Evolutionary conservation across 2,329 filamentous ascomycete species (phyloP).

Genomic region (Monosporascus sp.): DNA sequence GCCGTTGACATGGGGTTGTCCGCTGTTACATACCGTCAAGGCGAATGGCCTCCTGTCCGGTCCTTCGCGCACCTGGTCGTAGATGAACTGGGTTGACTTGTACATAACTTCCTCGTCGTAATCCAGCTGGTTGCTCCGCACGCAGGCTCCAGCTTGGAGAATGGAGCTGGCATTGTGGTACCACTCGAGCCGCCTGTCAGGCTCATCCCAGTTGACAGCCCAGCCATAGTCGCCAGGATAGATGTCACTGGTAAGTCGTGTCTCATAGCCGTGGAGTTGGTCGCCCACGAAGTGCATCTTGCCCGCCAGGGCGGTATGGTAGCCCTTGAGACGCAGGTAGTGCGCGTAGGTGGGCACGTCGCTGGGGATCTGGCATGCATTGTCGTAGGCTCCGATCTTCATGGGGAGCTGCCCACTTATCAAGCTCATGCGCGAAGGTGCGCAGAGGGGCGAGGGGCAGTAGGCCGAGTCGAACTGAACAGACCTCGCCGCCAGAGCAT

Average conservation of each 20-base stretch:
- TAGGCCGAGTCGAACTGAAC: slow-evolving; percentile 93
- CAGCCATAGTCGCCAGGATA: slow-evolving; percentile 93
- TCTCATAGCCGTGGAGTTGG: slow-evolving; percentile 90
- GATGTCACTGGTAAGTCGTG: slow-evolving; percentile 88
- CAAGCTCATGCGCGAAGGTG: slow-evolving; percentile 89
- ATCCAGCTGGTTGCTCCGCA: slow-evolving; percentile 90
- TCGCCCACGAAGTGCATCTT: slow-evolving; percentile 99
- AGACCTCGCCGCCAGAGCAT: slow-evolving; percentile 71
- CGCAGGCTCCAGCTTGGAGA: slow-evolving; percentile 79
- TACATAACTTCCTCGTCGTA: slow-evolving; percentile 97
- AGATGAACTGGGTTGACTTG: slow-evolving; percentile 82
- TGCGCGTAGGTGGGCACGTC: slow-evolving; percentile 90
- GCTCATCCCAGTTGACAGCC: slow-evolving; percentile 93
- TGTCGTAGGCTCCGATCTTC: slow-evolving; percentile 89
- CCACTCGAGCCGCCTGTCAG: slow-evolving; percentile 81
- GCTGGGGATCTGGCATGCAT: slow-evolving; percentile 76
- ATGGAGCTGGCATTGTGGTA: slow-evolving; percentile 96
- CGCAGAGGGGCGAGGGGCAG: slow-evolving; percentile 88
- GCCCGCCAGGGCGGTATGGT: slow-evolving; percentile 84
- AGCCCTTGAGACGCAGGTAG: slow-evolving; percentile 77
- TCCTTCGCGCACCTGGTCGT: slow-evolving; percentile 81
- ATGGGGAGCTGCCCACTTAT: slow-evolving; percentile 87
- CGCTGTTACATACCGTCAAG: slow-evolving; percentile 55
- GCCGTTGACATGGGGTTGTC: too few species aligned
- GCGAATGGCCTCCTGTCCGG: slow-evolving; percentile 71